Percentiles rank a stretch among this genome's conserved stretches.
These are phyloP conservation scores for Mycena citricolor DNA, from an alignment of 1,284 basidiomycete genomes.

Conservation along the genomic window DNA sequence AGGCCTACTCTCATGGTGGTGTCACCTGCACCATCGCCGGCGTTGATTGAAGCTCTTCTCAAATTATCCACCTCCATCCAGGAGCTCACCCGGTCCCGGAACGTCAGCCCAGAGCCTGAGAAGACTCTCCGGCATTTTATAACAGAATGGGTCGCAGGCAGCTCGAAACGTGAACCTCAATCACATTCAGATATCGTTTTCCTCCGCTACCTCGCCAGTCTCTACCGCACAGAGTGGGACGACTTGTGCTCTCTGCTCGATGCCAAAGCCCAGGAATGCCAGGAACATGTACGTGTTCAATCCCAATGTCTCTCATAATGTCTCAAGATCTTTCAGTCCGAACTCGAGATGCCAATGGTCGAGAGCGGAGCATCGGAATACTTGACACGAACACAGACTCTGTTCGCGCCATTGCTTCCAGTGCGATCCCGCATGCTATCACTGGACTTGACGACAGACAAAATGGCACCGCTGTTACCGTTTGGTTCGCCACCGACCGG, in stretches of 20 bases:
- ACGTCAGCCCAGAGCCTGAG: slow-evolving; percentile 38
- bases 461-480: slow-evolving; percentile 40
- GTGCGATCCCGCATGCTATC: slow-evolving; percentile 21
- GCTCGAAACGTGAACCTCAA: slow-evolving; percentile 31
- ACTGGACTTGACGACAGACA: slow-evolving; percentile 30
- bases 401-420: slow-evolving; percentile 49
- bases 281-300: slow-evolving; percentile 31
- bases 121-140: slow-evolving; percentile 45
- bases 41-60: slow-evolving; percentile 54
- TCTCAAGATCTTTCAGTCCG: slow-evolving; percentile 12
- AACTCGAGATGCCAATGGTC: not conserved
- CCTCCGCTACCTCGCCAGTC: slow-evolving; percentile 43
- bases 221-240: slow-evolving; percentile 38
- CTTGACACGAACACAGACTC: slow-evolving; percentile 45
- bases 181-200: slow-evolving; percentile 50
- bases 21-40: slow-evolving; percentile 47
- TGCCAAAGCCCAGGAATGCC: slow-evolving; percentile 28
- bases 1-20: slow-evolving; percentile 20
- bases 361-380: slow-evolving; percentile 32
- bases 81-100: slow-evolving; percentile 47
- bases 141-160: slow-evolving; percentile 31
- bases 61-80: slow-evolving; percentile 54
- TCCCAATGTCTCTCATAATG: not conserved
- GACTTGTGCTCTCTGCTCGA: slow-evolving; percentile 32
- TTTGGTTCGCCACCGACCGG: slow-evolving; percentile 45